phyloP scores from a whole-genome alignment of 805 yeast species.

The Wickerhamiella spandovensis region DNA sequence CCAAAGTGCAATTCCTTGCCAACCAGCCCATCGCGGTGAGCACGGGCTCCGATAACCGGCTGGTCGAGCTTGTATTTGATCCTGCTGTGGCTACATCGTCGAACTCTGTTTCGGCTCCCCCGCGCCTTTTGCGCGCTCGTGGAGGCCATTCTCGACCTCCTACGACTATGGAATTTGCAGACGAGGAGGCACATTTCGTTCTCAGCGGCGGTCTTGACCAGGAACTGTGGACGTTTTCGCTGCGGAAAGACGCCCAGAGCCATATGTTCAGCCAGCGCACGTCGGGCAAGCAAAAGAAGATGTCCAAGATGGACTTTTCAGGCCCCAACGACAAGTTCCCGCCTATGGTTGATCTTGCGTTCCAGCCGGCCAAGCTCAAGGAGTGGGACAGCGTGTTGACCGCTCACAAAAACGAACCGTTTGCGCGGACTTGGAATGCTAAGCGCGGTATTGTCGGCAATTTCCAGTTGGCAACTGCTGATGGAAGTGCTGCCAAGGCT shows the following conservation, averaged over 20 bases:
- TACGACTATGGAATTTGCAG: constrained; percentile 57
- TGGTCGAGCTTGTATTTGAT: constrained; percentile 87
- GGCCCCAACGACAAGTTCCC: constrained; percentile 57
- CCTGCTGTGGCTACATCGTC: constrained; percentile 56
- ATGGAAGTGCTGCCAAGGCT: constrained; percentile 58
- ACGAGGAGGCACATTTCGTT: constrained; percentile 67
- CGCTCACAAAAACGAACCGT: constrained; percentile 68
- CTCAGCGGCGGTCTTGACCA: constrained; percentile 78
- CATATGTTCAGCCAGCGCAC: constrained; percentile 79
- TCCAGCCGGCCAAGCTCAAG: constrained; percentile 61
- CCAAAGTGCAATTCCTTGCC: constrained; percentile 59
- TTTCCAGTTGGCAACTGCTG: constrained; percentile 57
- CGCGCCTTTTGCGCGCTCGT: constrained; percentile 79
- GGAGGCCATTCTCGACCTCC: constrained; percentile 98
- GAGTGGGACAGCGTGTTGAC: constrained; percentile 92
- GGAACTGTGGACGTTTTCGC: constrained; percentile 81
- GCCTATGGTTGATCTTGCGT: constrained; percentile 56
- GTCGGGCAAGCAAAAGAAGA: constrained; percentile 19
- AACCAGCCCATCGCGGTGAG: constrained; percentile 89
- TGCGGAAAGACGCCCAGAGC: constrained; percentile 92
- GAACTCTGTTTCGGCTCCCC: constrained; percentile 63
- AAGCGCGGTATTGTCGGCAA: constrained; percentile 68
- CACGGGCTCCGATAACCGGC: constrained; percentile 78
- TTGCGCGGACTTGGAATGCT: constrained; percentile 87
- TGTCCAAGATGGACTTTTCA: constrained; percentile 9